phyloP scores from a whole-genome alignment of 2,329 filamentous ascomycete genomes.

The Monascus ruber region DNA sequence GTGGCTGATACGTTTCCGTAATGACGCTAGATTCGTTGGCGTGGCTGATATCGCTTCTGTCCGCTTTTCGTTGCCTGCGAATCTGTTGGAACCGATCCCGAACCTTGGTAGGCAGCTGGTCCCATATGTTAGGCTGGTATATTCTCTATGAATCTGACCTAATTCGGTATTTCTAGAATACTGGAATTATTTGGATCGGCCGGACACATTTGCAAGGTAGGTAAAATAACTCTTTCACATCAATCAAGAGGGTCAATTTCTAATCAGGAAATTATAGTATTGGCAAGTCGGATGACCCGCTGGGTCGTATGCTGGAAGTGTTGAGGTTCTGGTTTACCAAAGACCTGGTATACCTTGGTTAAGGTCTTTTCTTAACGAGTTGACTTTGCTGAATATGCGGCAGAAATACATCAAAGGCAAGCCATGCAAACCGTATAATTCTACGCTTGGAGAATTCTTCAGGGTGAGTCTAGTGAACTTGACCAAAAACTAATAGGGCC shows the following conservation, averaged over 20 bases:
- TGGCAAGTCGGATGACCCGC: constrained; percentile 78
- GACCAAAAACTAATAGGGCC: not conserved
- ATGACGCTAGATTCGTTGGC: constrained; percentile 66
- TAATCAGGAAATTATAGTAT: constrained; percentile 41
- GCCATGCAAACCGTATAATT: constrained; percentile 98
- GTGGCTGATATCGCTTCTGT: constrained; percentile 92
- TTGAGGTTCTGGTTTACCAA: constrained; percentile 98
- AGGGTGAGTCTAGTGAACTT: constrained; percentile 47
- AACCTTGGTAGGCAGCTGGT: constrained; percentile 54
- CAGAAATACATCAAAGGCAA: constrained; percentile 96
- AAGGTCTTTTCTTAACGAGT: constrained; percentile 1
- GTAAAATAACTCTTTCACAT: constrained; percentile 12
- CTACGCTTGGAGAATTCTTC: constrained; percentile 93
- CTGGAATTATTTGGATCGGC: constrained; percentile 95
- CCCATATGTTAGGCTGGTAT: not conserved
- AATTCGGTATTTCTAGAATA: constrained; percentile 52
- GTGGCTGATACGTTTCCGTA: constrained; percentile 5
- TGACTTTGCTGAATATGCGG: constrained; percentile 8
- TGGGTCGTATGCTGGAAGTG: constrained; percentile 91
- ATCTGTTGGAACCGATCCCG: constrained; percentile 88
- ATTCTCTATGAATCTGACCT: not conserved
- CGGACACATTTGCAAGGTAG: constrained; percentile 70
- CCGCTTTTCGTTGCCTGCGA: constrained; percentile 88
- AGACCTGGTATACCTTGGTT: constrained; percentile 51
- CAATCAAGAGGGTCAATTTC: constrained; percentile 8